Conservation (phyloP, 352 stramenopile genomes). For the Globisporangium yorkense region DNA sequence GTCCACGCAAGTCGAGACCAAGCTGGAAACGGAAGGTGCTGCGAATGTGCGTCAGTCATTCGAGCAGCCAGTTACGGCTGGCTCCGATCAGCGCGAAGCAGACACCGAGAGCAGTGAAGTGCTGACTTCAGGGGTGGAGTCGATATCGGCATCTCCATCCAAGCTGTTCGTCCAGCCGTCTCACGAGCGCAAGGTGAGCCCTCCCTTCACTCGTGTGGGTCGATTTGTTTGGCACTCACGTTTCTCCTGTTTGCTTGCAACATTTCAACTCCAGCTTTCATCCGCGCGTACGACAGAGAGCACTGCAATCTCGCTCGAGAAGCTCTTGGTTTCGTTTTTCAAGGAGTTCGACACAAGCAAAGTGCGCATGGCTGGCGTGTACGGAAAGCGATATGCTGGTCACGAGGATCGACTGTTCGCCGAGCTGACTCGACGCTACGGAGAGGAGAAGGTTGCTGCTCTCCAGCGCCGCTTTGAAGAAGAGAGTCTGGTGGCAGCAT, state of each 20-base stretch:
- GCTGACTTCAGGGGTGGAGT: neutral
- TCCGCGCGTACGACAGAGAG: neutral
- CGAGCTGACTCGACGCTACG: slow-evolving; percentile 62
- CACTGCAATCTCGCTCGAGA: slow-evolving; percentile 24
- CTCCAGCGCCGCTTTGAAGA: slow-evolving; percentile 24
- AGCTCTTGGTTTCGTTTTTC: slow-evolving; percentile 61
- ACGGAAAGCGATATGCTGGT: slow-evolving; percentile 57
- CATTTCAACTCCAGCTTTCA: neutral
- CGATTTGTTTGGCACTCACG: neutral
- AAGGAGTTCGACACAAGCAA: slow-evolving; percentile 49
- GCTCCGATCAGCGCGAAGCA: neutral
- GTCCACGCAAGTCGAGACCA: neutral
- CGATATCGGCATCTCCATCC: neutral
- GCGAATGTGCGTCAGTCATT: neutral
- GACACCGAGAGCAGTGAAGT: neutral
- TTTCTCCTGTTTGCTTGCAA: neutral
- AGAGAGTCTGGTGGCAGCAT: neutral
- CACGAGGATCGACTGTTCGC: slow-evolving; percentile 62
- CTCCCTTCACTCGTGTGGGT: neutral
- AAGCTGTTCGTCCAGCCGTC: neutral
- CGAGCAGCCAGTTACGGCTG: neutral
- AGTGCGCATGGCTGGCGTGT: slow-evolving; percentile 57
- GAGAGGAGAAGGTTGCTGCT: slow-evolving; percentile 30
- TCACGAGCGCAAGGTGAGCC: neutral
- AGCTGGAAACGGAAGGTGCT: neutral